phyloP scores from a whole-genome alignment of 495 filamentous ascomycete species.

The Emericellopsis terricola region DNA sequence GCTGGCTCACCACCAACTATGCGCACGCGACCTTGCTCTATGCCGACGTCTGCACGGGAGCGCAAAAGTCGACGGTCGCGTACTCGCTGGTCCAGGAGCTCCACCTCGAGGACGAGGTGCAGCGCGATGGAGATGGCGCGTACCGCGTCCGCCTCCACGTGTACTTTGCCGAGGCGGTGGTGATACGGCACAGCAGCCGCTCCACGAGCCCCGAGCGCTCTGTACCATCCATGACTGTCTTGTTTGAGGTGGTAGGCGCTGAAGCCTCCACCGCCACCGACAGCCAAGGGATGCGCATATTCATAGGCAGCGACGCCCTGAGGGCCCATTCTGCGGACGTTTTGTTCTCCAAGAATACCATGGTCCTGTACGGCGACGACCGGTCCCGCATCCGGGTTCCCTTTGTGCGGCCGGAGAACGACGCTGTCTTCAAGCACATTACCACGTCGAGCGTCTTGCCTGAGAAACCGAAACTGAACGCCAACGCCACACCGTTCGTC shows the following conservation, averaged over 20 bases:
- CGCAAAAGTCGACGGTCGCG: conserved; percentile 66
- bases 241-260: conserved; percentile 51
- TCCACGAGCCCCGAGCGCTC: conserved; percentile 58
- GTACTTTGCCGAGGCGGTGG: conserved; percentile 78
- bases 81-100: conserved; percentile 53
- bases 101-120: conserved; percentile 47
- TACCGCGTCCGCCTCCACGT: conserved; percentile 58
- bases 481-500: conserved; percentile 27
- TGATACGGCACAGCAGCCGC: conserved; percentile 55
- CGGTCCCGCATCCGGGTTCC: conserved; percentile 81
- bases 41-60: conserved; percentile 81
- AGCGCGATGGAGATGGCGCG: conserved; percentile 38
- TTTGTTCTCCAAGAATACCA: conserved; percentile 73
- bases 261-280: conserved; percentile 23
- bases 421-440: conserved; percentile 58
- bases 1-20: conserved; percentile 78
- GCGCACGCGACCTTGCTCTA: conserved; percentile 78
- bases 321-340: conserved; percentile 80
- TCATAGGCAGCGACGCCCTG: conserved; percentile 75
- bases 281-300: conserved; percentile 50
- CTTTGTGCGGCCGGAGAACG: conserved; percentile 83
- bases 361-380: conserved; percentile 75
- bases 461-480: conserved; percentile 29
- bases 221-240: conserved; percentile 58
- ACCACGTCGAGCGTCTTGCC: conserved; percentile 36